Conservation (phyloP, 805 yeast genomes). For the Blastobotrys terrestris region DNA sequence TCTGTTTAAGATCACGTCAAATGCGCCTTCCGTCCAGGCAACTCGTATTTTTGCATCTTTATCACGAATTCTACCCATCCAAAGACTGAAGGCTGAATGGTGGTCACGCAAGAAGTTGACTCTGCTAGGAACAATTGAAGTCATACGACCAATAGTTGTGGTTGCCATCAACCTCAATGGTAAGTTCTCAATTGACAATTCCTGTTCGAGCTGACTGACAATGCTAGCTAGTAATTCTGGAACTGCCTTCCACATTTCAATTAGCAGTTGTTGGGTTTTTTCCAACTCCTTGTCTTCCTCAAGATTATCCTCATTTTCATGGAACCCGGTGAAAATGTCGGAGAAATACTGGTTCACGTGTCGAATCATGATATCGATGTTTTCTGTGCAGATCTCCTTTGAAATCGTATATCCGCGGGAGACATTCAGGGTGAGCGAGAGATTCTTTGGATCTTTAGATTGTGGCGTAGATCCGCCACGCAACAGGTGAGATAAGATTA, state of each 20-base stretch:
- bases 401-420: conserved; percentile 64
- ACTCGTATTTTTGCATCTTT: conserved; percentile 55
- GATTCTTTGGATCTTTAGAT: conserved; percentile 17
- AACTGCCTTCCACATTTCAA: conserved; percentile 68
- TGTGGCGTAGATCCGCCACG: conserved; percentile 23
- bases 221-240: conserved; percentile 72
- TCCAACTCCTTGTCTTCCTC: conserved; percentile 32
- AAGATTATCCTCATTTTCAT: conserved; percentile 25
- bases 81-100: conserved; percentile 54
- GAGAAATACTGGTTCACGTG: conserved; percentile 74
- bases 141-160: conserved; percentile 61
- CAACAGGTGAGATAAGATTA: conserved; percentile 61
- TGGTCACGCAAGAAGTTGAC: conserved; percentile 55
- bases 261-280: conserved; percentile 56
- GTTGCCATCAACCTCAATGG: conserved; percentile 62
- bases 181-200: conserved; percentile 59
- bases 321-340: conserved; percentile 55
- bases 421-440: conserved; percentile 19
- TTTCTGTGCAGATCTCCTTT: conserved; percentile 58
- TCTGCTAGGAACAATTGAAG: conserved; percentile 43
- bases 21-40: conserved; percentile 61
- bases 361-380: conserved; percentile 68
- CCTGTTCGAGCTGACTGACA: conserved; percentile 75
- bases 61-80: conserved; percentile 70
- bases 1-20: conserved; percentile 41